Evolutionary conservation across 305 asterid genomes (phyloP).

Genomic region (Rubia balearica): DNA sequence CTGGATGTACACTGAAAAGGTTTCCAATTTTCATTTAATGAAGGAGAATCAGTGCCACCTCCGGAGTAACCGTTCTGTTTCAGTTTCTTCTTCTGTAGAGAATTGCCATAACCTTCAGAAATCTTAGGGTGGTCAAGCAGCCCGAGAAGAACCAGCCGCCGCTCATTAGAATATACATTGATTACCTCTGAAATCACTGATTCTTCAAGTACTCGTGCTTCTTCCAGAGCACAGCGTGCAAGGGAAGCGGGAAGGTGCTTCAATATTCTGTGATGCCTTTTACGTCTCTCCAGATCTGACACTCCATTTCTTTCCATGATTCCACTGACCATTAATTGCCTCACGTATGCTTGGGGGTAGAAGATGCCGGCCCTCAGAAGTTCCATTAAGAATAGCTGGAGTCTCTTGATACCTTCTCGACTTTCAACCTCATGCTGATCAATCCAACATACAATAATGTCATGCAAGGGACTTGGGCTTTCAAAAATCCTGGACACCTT

Average conservation of each 20-base stretch:
- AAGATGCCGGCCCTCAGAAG: conserved; percentile 72
- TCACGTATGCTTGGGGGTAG: conserved; percentile 81
- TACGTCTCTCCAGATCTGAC: conserved; percentile 51
- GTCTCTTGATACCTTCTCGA: conserved; percentile 68
- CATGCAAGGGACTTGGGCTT: conserved; percentile 90
- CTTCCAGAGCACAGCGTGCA: conserved; percentile 57
- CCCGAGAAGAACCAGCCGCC: conserved; percentile 66
- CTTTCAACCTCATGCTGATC: conserved; percentile 95
- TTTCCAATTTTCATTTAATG: conserved; percentile 51
- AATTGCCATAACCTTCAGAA: conserved; percentile 26
- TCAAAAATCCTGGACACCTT: conserved; percentile 45
- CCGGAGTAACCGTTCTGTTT: conserved; percentile 30
- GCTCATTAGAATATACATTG: conserved; percentile 69
- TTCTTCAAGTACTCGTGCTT: conserved; percentile 53
- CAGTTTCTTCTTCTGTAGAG: conserved; percentile 33
- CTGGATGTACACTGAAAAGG: conserved; percentile 35
- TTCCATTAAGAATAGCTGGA: conserved; percentile 73
- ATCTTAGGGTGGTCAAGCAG: conserved; percentile 40
- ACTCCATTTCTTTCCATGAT: conserved; percentile 69
- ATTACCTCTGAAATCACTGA: conserved; percentile 50
- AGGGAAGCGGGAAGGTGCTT: conserved; percentile 78
- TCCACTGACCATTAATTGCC: conserved; percentile 95
- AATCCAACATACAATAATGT: conserved; percentile 86
- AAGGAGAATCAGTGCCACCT: conserved; percentile 39
- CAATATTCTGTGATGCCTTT: conserved; percentile 80